phyloP scores from a whole-genome alignment of 2,329 filamentous ascomycete species.

The Cordyceps cateniannulata region DNA sequence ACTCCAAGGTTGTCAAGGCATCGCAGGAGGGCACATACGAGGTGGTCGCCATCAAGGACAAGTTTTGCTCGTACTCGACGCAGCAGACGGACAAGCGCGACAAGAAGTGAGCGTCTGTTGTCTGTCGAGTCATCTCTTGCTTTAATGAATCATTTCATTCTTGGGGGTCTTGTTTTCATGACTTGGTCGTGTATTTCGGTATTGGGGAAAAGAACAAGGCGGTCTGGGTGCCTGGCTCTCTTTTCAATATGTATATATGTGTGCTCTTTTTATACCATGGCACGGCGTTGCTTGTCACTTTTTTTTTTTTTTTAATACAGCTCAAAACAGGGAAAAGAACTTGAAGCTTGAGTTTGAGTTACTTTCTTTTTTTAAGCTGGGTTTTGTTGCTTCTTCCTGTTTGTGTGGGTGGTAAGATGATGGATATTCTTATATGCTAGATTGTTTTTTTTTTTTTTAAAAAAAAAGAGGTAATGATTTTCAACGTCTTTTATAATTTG shows the following conservation, averaged over 20 bases:
- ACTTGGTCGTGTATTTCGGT: not conserved
- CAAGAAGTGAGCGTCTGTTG: slow-evolving; percentile 25
- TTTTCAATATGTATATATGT: slow-evolving; percentile 6
- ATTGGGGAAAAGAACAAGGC: not conserved
- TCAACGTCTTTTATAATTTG: not conserved
- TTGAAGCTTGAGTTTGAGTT: slow-evolving; percentile 5
- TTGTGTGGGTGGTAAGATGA: slow-evolving; percentile 7
- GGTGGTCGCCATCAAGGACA: slow-evolving; percentile 92
- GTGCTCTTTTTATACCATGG: slow-evolving; percentile 28
- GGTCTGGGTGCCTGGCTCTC: not conserved
- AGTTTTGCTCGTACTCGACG: slow-evolving; percentile 82
- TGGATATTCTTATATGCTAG: not conserved
- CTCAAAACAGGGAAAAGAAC: not conserved
- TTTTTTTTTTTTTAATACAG: slow-evolving; percentile 13
- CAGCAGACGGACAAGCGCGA: slow-evolving; percentile 50
- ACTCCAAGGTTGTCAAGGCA: slow-evolving; percentile 73
- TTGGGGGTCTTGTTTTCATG: not conserved
- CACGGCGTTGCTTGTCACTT: slow-evolving; percentile 22
- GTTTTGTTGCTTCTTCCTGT: not conserved
- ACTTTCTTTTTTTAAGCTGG: not conserved
- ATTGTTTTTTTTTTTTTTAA: too few species aligned
- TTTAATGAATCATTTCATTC: not conserved
- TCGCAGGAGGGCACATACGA: slow-evolving; percentile 96
- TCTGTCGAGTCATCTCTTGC: not conserved
- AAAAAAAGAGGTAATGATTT: not conserved